Conservation (phyloP, 2,329 filamentous ascomycete species). For the Aspergillus quadricinctus region DNA sequence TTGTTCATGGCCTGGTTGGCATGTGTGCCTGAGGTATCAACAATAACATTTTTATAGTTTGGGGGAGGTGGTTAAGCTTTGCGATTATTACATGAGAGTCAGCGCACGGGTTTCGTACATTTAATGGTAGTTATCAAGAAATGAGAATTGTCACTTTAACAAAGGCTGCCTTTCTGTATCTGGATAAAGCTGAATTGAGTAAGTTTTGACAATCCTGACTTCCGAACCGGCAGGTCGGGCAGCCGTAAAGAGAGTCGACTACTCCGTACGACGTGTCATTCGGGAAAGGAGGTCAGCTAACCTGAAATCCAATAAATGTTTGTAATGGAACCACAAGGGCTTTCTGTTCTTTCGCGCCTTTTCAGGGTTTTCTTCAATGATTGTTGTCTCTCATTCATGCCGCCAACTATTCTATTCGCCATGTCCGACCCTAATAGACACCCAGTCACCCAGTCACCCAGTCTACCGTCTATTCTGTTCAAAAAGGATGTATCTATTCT, state of each 20-base stretch:
- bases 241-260: conserved; percentile 8
- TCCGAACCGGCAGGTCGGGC: conserved; percentile 10
- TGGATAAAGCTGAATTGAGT: too few species aligned
- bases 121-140: too few species aligned
- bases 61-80: too few species aligned
- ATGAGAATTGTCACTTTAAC: background rate
- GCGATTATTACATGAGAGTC: too few species aligned
- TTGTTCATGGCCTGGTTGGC: too few species aligned
- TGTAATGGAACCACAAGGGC: background rate
- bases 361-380: background rate
- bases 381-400: background rate
- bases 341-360: background rate
- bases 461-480: background rate
- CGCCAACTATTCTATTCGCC: background rate
- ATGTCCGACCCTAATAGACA: background rate
- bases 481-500: background rate
- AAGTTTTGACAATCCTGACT: background rate
- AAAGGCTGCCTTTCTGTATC: background rate
- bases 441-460: background rate
- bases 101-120: too few species aligned
- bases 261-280: conserved; percentile 2
- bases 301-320: background rate
- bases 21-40: background rate
- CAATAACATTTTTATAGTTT: background rate
- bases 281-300: background rate